Base-by-base conservation (phyloP, 73 alveolate genomes). In the Paramecium sonneborni region DNA sequence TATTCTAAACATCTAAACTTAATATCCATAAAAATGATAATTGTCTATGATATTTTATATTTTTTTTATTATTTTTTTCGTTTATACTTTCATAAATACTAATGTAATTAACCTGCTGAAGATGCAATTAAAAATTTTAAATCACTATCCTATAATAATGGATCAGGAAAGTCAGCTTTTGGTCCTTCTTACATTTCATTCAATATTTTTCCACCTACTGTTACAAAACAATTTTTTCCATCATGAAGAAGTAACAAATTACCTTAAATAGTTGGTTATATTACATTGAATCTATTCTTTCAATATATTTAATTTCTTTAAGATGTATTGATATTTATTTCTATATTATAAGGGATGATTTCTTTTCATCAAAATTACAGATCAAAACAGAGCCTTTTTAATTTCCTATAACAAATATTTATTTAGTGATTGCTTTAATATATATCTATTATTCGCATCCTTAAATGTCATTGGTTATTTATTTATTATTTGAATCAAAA, bases 1-100 rank as follows among this genome's bases (percentile, higher is more conserved):
- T 62, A 62, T 62, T 62, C 44, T 62, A 62, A 62, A 52, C 68
- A 52, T 62, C 84, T 62, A 62, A 62, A 62, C 43, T 62, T 62
- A 62, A 30, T 26, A 62, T 62, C 68, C 26, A 52, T 62, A 62
- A 62, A 62, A 26, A 26, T 62, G 84, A 62, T 30, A 62, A 62
- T 32, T 62, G 84, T 26, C 12, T 62, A 62, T 62, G 84, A 62
- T 52, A 62, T 62, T 30, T 62, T 1, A 26, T 62, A 62, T 30
- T 30, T 62, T 20, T 57, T 57, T 8, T 24, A 15, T 10, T 57
- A 23, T 23, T 79, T 18, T 23, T 30, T 79, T 79, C 55, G 21
- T 79, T 23, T 23, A 15, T 48, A 2, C 5, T 52, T 18, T 79
- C 90, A 79, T 20, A 41, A 20, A 44, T 39, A 79, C n/a, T n/a